These are phyloP conservation scores for Yamadazyma taylorii DNA, from an alignment of 1,139 yeast genomes.

Conservation along the genomic window DNA sequence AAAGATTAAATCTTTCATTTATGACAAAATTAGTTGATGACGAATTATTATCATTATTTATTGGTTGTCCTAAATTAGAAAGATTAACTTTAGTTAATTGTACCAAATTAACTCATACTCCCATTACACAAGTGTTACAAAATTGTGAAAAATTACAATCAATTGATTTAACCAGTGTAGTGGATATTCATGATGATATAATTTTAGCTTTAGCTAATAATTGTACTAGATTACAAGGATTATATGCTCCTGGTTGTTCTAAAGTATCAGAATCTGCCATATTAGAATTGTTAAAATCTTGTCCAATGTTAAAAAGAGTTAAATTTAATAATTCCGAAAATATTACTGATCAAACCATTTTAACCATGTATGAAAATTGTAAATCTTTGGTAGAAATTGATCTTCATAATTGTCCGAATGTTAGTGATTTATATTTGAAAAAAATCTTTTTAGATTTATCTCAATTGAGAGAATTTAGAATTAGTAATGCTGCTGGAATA, in stretches of 20 bases:
- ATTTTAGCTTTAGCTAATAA: conserved; percentile 66
- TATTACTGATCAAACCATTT: conserved; percentile 69
- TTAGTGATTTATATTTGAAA: conserved; percentile 63
- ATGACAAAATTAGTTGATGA: conserved; percentile 71
- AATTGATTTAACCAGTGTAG: conserved; percentile 88
- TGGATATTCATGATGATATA: conserved; percentile 63
- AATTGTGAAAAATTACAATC: conserved; percentile 76
- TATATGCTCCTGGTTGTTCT: conserved; percentile 85
- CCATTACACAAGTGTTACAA: conserved; percentile 61
- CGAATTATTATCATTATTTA: conserved; percentile 51
- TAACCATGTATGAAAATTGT: conserved; percentile 65
- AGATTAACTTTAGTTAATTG: conserved; percentile 85
- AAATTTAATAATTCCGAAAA: conserved; percentile 72
- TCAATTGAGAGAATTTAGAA: conserved; percentile 79
- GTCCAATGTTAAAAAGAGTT: conserved; percentile 79
- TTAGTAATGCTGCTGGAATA: conserved; percentile 70
- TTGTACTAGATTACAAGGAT: conserved; percentile 81
- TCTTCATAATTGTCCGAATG: conserved; percentile 76
- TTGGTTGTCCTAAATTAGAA: conserved; percentile 76
- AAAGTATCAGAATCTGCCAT: conserved; percentile 67
- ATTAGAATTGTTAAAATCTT: conserved; percentile 54
- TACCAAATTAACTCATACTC: conserved; percentile 57
- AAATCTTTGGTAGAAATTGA: conserved; percentile 86
- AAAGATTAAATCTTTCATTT: conserved; percentile 76
- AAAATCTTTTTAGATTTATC: conserved; percentile 63